These are phyloP conservation scores for Zangia roseola DNA, from an alignment of 768 basidiomycete species.

Conservation along the genomic window DNA sequence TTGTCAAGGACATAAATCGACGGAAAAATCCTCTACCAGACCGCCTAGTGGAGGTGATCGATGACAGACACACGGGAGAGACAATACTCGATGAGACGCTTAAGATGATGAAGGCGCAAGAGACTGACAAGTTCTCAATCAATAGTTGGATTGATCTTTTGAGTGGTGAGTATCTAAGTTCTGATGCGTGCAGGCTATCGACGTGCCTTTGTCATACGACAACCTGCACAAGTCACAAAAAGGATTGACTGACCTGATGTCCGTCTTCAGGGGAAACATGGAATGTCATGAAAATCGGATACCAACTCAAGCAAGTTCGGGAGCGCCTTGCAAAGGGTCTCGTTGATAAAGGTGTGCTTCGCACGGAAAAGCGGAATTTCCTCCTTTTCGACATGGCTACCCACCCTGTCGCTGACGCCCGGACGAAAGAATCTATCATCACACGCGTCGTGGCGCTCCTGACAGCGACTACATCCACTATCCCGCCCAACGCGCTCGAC, in stretches of 20 bases:
- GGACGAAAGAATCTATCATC: conserved; percentile 85
- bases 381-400: conserved; percentile 99
- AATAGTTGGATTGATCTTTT: conserved; percentile 95
- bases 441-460: conserved; percentile 73
- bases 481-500: conserved; percentile 73
- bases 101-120: conserved; percentile 89
- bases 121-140: conserved; percentile 53
- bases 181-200: not conserved
- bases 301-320: conserved; percentile 97
- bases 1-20: conserved; percentile 76
- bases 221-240: not conserved
- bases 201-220: not conserved
- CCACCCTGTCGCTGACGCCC: conserved; percentile 92
- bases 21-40: conserved; percentile 78
- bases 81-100: conserved; percentile 95
- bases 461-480: conserved; percentile 76
- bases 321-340: conserved; percentile 96
- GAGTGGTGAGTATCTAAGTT: conserved; percentile 55
- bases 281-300: conserved; percentile 99
- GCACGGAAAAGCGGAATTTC: conserved; percentile 98
- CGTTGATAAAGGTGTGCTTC: conserved; percentile 98
- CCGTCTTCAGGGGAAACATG: conserved; percentile 85
- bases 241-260: not conserved
- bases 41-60: conserved; percentile 86
- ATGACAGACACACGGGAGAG: conserved; percentile 91